Base-by-base conservation (phyloP, 768 basidiomycete genomes). In the Boletus reticulatus region DNA sequence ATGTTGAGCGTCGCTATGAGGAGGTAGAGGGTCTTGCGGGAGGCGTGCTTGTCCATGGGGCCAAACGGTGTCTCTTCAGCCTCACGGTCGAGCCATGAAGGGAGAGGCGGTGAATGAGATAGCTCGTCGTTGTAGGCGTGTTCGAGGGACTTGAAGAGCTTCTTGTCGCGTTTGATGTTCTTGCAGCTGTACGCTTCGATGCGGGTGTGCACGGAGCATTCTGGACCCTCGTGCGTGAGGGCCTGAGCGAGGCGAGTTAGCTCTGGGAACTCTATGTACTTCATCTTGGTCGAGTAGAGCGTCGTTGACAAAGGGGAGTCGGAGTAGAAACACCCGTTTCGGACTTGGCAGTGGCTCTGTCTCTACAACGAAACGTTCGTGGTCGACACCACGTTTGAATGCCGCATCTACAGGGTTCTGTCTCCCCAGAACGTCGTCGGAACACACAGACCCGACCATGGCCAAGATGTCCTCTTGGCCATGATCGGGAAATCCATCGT, bases 131-230 rank as follows among this genome's bases (percentile, higher is more conserved):
- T 75, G 77, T 98, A 94, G 31, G 88, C 87, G 63, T 83, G 81
- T 71, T 98, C 95, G 76, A 98, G 87, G 11, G 86, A 79, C 68
- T 91, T 93, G 81, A 94, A 94, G 72, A 98, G 88, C 71, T 89
- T 92, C 84, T 94, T 93, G 81, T 99, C 97, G 66, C 91, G 88
- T 63, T 92, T 91, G 73, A 97, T 89, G 73, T 94, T 88, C 83
- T 99, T 99, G 82, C 93, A 94, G 67, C 89, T 92, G 79, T 98
- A 99, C 0, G 93, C 95, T 73, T 98, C 96, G 72, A 98, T 87
- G 61, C 94, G 84, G 43, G 92, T 93, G 74, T 92, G 87, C 8
- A 96, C 92, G 6, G 86, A 82, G 72, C 92, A 92, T 72, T 94
- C 91, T 46, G 88, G 84, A 12, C 93, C 91, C 60, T 92, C 88